Percentiles rank a stretch among this genome's conserved stretches.
Conservation (phyloP, 225 moss, liverwort and hornwort species). For the Asterella californica region DNA sequence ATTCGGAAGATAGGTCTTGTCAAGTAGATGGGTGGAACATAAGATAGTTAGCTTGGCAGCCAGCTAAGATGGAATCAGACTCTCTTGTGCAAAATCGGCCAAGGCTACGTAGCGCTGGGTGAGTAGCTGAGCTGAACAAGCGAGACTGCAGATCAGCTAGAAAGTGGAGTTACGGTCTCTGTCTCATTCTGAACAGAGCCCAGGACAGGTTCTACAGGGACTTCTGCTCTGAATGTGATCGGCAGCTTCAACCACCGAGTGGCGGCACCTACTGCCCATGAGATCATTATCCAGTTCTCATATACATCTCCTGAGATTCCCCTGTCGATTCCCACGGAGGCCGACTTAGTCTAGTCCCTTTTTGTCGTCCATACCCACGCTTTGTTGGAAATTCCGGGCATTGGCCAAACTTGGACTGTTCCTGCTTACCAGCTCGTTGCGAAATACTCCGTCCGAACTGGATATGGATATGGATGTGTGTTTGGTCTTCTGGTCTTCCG, state of each 20-base stretch:
- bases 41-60: not conserved
- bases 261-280: not conserved
- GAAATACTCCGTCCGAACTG: not conserved
- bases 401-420: not conserved
- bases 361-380: not conserved
- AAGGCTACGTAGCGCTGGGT: no score
- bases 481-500: no score
- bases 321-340: not conserved
- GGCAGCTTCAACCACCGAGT: not conserved
- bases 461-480: no score
- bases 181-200: not conserved
- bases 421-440: not conserved
- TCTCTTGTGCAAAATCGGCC: not conserved
- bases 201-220: not conserved
- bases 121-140: not conserved
- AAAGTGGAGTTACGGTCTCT: not conserved
- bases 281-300: not conserved
- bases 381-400: not conserved
- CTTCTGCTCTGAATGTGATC: not conserved
- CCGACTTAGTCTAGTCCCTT: not conserved
- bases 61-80: not conserved
- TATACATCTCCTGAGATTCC: not conserved
- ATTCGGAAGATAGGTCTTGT: not conserved
- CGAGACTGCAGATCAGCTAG: not conserved
- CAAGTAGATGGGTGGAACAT: not conserved